Evolutionary conservation across 441 rosid species (phyloP).

Genomic region (Breynia disticha): DNA sequence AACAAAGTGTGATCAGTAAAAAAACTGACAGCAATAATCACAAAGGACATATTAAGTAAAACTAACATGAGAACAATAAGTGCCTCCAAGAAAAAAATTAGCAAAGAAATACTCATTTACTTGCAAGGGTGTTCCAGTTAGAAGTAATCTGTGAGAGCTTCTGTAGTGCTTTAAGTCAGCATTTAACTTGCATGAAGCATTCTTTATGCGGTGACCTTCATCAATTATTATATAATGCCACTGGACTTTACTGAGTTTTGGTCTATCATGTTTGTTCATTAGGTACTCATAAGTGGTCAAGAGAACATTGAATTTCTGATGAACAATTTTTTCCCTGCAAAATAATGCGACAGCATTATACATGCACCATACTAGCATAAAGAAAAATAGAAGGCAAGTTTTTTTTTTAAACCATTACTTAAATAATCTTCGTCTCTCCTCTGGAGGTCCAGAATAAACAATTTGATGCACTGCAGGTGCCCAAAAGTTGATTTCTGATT

Average conservation of each 20-base stretch:
- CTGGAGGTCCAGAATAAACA: conserved; percentile 87
- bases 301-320: conserved; percentile 82
- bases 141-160: conserved; percentile 75
- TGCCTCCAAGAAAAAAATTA: conserved; percentile 3
- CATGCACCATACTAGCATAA: conserved; percentile 1
- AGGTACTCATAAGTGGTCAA: conserved; percentile 90
- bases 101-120: conserved; percentile 20
- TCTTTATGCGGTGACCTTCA: conserved; percentile 96
- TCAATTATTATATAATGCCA: conserved; percentile 96
- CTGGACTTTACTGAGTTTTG: conserved; percentile 75
- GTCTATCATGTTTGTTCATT: conserved; percentile 97
- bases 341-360: conserved; percentile 12
- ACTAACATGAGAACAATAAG: not conserved
- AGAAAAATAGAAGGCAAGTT: conserved; percentile 1
- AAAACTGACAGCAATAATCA: conserved; percentile 4
- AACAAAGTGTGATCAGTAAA: conserved; percentile 14
- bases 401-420: conserved; percentile 39
- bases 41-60: not conserved
- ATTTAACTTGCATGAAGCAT: conserved; percentile 97
- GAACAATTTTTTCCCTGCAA: conserved; percentile 85
- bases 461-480: conserved; percentile 67
- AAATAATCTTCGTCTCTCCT: conserved; percentile 82
- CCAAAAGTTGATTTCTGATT: conserved; percentile 80
- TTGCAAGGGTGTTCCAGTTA: conserved; percentile 95
- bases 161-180: conserved; percentile 88